Evolutionary conservation across 1,284 basidiomycete species (phyloP).

Genomic region (Puccinia brachypodii): DNA sequence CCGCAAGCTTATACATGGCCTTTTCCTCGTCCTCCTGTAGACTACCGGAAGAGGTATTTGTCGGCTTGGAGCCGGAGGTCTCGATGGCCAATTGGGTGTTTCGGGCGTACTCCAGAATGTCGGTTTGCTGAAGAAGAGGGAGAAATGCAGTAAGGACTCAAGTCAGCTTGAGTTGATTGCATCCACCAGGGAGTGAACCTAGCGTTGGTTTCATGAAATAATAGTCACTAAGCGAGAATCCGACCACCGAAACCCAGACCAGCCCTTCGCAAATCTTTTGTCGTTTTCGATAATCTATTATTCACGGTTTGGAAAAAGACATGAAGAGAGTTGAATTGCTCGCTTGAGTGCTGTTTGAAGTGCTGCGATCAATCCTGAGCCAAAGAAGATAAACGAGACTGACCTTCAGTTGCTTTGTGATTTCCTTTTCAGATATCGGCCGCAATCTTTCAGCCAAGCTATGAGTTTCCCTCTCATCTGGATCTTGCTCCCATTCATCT

Average conservation of each 20-base stretch:
- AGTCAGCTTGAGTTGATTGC: background rate
- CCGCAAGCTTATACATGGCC: conserved; percentile 68
- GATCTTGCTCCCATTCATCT: conserved; percentile 52
- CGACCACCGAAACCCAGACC: conserved; percentile 63
- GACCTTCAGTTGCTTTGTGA: conserved; percentile 68
- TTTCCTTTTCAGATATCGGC: conserved; percentile 85
- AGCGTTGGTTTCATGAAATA: conserved; percentile 5
- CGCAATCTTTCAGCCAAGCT: conserved; percentile 69
- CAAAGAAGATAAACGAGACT: conserved; percentile 44
- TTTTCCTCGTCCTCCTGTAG: conserved; percentile 66
- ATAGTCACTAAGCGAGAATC: conserved; percentile 54
- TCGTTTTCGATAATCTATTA: conserved; percentile 80
- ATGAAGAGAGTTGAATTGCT: background rate
- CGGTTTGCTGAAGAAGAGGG: conserved; percentile 50
- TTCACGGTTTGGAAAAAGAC: background rate
- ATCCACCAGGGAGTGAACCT: background rate
- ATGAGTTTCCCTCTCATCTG: conserved; percentile 56
- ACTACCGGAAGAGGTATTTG: conserved; percentile 48
- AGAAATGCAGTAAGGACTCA: background rate
- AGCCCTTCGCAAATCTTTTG: conserved; percentile 69
- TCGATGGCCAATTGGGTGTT: conserved; percentile 45
- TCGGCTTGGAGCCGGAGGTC: conserved; percentile 12
- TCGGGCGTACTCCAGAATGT: conserved; percentile 51
- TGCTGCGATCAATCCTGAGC: background rate
- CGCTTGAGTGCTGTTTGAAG: background rate